phyloP scores from a whole-genome alignment of 805 yeast species.

The Candida saitoana region DNA sequence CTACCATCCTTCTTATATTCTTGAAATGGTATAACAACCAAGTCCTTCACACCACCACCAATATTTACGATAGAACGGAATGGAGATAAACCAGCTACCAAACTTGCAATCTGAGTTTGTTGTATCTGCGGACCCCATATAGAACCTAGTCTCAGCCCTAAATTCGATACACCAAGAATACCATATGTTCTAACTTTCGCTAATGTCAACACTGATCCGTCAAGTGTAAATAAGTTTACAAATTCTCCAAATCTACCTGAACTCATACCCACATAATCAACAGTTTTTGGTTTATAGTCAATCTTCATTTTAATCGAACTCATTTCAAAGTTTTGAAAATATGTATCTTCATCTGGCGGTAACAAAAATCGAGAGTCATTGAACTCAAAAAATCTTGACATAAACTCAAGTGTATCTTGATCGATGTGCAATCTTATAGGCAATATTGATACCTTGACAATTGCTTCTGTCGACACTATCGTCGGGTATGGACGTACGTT shows the following conservation, averaged over 20 bases:
- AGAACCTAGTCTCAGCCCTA: conserved; percentile 54
- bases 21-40: conserved; percentile 66
- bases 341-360: conserved; percentile 62
- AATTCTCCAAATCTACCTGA: conserved; percentile 86
- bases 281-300: conserved; percentile 88
- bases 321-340: conserved; percentile 64
- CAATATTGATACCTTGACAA: conserved; percentile 49
- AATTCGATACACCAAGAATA: conserved; percentile 62
- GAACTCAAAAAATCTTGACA: conserved; percentile 76
- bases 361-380: conserved; percentile 65
- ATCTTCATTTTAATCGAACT: conserved; percentile 58
- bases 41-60: conserved; percentile 71
- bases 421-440: conserved; percentile 86
- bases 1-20: conserved; percentile 76
- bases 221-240: conserved; percentile 82
- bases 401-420: conserved; percentile 87
- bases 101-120: conserved; percentile 73
- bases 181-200: conserved; percentile 68
- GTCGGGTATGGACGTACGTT: conserved; percentile 61
- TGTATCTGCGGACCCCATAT: conserved; percentile 87
- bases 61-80: conserved; percentile 71
- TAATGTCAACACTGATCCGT: conserved; percentile 73
- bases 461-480: conserved; percentile 66
- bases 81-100: conserved; percentile 81
- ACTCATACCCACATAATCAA: conserved; percentile 78